Conservation (phyloP, 2,329 filamentous ascomycete genomes). For the Paraphoma sp. region DNA sequence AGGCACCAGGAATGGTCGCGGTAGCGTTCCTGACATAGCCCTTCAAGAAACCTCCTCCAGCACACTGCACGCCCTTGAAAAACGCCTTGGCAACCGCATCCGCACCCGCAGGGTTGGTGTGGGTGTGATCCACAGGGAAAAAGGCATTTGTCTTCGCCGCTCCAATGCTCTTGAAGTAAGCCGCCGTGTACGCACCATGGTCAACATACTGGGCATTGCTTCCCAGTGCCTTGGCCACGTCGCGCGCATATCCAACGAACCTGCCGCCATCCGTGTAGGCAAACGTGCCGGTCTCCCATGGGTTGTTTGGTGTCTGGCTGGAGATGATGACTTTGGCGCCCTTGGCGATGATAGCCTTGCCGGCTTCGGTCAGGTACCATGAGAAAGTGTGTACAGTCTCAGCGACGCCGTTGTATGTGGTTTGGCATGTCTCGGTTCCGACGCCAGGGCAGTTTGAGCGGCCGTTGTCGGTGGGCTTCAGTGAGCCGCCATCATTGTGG, state of each 20-base stretch:
- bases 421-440: conserved; percentile 61
- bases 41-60: conserved; percentile 52
- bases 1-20: conserved; percentile 35
- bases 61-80: conserved; percentile 63
- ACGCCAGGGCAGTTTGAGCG: conserved; percentile 65
- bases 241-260: conserved; percentile 63
- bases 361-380: conserved; percentile 65
- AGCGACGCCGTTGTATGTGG: conserved; percentile 57
- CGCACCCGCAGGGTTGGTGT: conserved; percentile 65
- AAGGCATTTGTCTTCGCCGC: conserved; percentile 57
- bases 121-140: conserved; percentile 68
- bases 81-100: conserved; percentile 64
- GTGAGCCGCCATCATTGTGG: conserved; percentile 72
- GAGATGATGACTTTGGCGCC: conserved; percentile 66
- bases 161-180: conserved; percentile 60
- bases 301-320: conserved; percentile 67
- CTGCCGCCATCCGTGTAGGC: conserved; percentile 53
- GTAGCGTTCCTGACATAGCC: conserved; percentile 47
- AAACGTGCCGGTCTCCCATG: conserved; percentile 65
- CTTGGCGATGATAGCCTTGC: conserved; percentile 60
- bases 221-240: conserved; percentile 54
- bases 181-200: conserved; percentile 65
- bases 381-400: conserved; percentile 68
- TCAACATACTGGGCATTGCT: conserved; percentile 60
- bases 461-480: conserved; percentile 63